Conservation (phyloP, 805 yeast species). For the Saturnispora silvae region DNA sequence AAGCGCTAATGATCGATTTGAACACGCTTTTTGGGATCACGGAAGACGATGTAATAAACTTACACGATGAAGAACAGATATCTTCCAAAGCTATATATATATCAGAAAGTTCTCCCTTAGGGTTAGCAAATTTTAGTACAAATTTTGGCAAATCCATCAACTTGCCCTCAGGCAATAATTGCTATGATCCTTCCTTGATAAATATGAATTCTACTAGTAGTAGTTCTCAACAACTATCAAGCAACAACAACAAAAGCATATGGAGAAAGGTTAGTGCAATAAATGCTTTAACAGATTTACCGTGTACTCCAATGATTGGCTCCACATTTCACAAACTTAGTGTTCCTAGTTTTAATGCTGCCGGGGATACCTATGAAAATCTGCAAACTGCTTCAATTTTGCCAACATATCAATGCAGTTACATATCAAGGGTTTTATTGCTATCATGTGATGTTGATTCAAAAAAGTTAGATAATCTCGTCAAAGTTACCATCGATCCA, state of each 20-base stretch:
- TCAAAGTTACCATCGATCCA: constrained; percentile 4
- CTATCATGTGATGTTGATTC: constrained; percentile 5
- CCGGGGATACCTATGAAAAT: not conserved
- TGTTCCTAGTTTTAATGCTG: not conserved
- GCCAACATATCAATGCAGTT: not conserved
- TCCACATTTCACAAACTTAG: not conserved
- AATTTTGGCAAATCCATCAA: too few species aligned
- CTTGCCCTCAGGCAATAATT: too few species aligned
- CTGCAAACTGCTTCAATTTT: not conserved
- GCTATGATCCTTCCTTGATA: too few species aligned
- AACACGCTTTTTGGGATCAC: constrained; percentile 1
- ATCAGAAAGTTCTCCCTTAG: not conserved
- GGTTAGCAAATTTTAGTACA: not conserved
- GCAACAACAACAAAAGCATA: not conserved
- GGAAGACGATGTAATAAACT: not conserved
- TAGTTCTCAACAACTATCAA: too few species aligned
- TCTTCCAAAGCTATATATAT: not conserved
- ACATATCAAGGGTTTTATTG: constrained; percentile 10
- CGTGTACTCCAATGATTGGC: not conserved
- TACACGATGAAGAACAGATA: not conserved
- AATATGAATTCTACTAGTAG: too few species aligned
- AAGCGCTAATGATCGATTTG: constrained; percentile 1
- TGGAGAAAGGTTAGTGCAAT: not conserved
- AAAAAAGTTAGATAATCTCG: not conserved
- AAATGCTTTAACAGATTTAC: not conserved